Evolutionary conservation across 805 yeast genomes (phyloP), one percentile per base, ranked within the genome.

Genomic region (Tetrapisispora pingtungensis): DNA sequence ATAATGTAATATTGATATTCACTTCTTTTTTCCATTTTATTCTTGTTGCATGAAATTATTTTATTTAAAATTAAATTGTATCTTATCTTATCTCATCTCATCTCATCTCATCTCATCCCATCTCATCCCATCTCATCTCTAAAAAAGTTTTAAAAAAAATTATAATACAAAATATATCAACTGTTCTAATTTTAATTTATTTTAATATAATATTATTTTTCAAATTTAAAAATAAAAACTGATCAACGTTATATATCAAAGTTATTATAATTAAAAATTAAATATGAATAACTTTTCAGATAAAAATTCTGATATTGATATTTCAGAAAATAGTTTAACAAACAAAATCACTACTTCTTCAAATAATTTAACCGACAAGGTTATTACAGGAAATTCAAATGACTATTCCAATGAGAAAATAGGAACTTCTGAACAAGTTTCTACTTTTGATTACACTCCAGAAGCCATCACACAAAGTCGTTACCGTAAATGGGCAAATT

Each of bases 401-500:
- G 39, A 36, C 15, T 36, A 15, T 36, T 10, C 13, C 7, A 36
- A 24, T 24, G 39, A 36, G 15, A 36, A 36, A 26, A 26, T 36
- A n/a, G 39, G 20, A 10, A 26, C 7, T 13, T 14, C 12, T 4
- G 39, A 24, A 17, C 15, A 24, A 15, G 39, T 36, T 2, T n/a
- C 31, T 12, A 17, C 32, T 13, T 36, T 26, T 15, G 39, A 26
- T 26, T 36, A 26, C 15, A 12, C 19, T 24, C 12, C 20, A 39
- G 36, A 39, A 15, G n/a, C 30, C 10, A 6, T 20, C 7, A 14
- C 20, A 32, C 3, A 20, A 13, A 33, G 38, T 30, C 22, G 24
- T 20, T 13, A 35, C 3, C 24, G 40, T 6, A 42, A 40, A n/a
- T 43, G 46, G 46, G 49, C 55, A 1, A 54, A 58, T 32, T 58